phyloP scores from a whole-genome alignment of 1,139 yeast genomes.

The Suhomyces yuchorum region DNA sequence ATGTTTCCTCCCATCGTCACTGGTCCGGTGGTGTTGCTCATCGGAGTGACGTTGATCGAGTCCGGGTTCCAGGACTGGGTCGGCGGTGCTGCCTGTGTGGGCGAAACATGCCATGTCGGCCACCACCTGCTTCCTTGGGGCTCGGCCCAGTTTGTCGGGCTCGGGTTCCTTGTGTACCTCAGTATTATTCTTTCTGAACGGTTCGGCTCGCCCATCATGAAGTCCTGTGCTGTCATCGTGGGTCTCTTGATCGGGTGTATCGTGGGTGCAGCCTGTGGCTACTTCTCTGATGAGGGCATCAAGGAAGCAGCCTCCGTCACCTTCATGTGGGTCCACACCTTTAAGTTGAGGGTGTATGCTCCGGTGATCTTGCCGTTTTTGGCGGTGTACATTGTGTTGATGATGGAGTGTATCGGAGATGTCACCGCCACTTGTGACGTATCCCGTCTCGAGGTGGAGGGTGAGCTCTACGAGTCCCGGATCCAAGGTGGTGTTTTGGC shows the following conservation, averaged over 20 bases:
- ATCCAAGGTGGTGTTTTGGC: slow-evolving; percentile 91
- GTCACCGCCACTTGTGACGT: slow-evolving; percentile 92
- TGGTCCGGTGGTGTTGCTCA: slow-evolving; percentile 85
- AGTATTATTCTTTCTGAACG: slow-evolving; percentile 75
- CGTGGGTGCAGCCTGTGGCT: slow-evolving; percentile 88
- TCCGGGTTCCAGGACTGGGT: slow-evolving; percentile 82
- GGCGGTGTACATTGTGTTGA: slow-evolving; percentile 75
- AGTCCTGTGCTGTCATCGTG: slow-evolving; percentile 84
- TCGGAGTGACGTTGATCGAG: slow-evolving; percentile 68
- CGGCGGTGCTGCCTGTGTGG: slow-evolving; percentile 80
- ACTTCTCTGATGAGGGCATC: slow-evolving; percentile 59
- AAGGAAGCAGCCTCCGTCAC: slow-evolving; percentile 79
- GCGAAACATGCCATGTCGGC: slow-evolving; percentile 47
- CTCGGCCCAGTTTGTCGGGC: slow-evolving; percentile 78
- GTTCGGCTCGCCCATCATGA: slow-evolving; percentile 95
- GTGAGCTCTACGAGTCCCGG: slow-evolving; percentile 76
- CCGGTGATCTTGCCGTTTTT: slow-evolving; percentile 82
- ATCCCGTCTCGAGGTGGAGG: slow-evolving; percentile 79
- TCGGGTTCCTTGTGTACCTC: slow-evolving; percentile 79
- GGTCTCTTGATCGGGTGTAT: slow-evolving; percentile 87
- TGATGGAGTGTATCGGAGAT: slow-evolving; percentile 94
- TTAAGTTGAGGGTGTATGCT: slow-evolving; percentile 71
- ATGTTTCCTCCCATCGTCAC: slow-evolving; percentile 88
- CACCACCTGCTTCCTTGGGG: slow-evolving; percentile 71
- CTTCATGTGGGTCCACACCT: slow-evolving; percentile 85